A percentile compares a stretch with the other conserved stretches of the same genome.
These are phyloP conservation scores for Cordyceps fumosorosea DNA, from an alignment of 2,329 filamentous ascomycete species.

Conservation along the genomic window DNA sequence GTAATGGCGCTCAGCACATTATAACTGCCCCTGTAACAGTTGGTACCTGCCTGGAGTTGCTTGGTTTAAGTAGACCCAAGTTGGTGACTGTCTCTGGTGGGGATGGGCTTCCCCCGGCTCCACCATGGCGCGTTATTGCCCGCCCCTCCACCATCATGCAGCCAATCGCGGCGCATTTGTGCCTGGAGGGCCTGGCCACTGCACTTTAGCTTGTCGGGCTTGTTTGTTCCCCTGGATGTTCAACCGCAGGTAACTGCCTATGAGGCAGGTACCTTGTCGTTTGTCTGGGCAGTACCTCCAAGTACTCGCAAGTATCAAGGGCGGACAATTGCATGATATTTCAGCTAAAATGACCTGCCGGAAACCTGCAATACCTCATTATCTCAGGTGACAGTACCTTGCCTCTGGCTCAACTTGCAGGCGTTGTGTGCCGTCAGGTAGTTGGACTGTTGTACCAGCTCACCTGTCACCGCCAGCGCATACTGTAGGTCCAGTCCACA, in stretches of 20 bases:
- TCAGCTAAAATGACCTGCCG: not conserved
- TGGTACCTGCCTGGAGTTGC: not conserved
- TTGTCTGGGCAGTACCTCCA: not conserved
- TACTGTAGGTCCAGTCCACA: not conserved
- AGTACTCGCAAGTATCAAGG: not conserved
- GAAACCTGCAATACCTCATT: not conserved
- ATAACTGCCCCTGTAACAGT: too few relatives aligned
- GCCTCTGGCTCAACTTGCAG: not conserved
- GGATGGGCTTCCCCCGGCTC: not conserved
- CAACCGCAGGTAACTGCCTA: not conserved
- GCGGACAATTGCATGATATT: not conserved
- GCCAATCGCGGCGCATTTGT: slow-evolving; percentile 10
- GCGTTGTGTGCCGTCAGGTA: not conserved
- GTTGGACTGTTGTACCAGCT: not conserved
- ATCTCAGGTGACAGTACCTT: not conserved
- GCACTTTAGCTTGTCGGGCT: not conserved
- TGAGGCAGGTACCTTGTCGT: not conserved
- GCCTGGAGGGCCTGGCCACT: slow-evolving; percentile 3
- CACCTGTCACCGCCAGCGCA: not conserved
- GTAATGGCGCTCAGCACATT: too few relatives aligned
- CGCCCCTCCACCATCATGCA: not conserved
- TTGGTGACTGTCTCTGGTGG: not conserved
- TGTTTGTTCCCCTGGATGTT: not conserved
- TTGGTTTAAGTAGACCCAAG: not conserved
- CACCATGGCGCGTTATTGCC: not conserved